Evolutionary conservation across 1,284 basidiomycete species (phyloP).

Genomic region (Schizophyllum amplum): DNA sequence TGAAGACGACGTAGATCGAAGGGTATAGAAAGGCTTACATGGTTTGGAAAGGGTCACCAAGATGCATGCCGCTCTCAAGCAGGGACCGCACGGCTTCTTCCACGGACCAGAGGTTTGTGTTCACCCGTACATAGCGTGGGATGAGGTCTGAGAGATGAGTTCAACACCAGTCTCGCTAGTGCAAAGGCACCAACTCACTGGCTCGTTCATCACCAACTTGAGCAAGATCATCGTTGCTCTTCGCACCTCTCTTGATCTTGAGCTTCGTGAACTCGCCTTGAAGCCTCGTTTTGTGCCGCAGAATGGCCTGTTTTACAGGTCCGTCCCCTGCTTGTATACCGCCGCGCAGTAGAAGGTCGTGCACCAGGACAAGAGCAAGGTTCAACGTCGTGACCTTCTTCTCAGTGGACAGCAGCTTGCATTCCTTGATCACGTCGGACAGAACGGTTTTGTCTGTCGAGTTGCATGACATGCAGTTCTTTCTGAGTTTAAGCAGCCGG

Average conservation of each 20-base stretch:
- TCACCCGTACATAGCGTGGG: constrained; percentile 82
- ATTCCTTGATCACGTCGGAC: constrained; percentile 51
- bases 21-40: constrained; percentile 28
- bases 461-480: constrained; percentile 5
- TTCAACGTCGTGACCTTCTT: constrained; percentile 67
- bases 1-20: constrained; percentile 3
- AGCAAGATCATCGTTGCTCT: constrained; percentile 60
- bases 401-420: constrained; percentile 68
- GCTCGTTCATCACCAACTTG: constrained; percentile 50
- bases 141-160: constrained; percentile 27
- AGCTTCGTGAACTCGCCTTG: constrained; percentile 78
- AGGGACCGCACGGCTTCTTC: constrained; percentile 48
- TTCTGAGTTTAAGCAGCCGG: constrained; percentile 4
- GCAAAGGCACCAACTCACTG: constrained; percentile 33
- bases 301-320: constrained; percentile 73
- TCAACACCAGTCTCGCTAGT: neutral
- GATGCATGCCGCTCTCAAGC: constrained; percentile 46
- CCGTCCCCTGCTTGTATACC: constrained; percentile 87
- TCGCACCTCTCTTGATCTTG: constrained; percentile 73
- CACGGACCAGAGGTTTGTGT: constrained; percentile 62
- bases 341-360: constrained; percentile 75
- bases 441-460: constrained; percentile 63
- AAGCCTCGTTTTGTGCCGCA: constrained; percentile 84
- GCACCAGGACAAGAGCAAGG: constrained; percentile 76
- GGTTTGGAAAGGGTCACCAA: constrained; percentile 41